A percentile compares a stretch with the other conserved stretches of the same genome.
These are phyloP conservation scores for Ascochyta lentis DNA, from an alignment of 2,329 filamentous ascomycete species.

Conservation along the genomic window DNA sequence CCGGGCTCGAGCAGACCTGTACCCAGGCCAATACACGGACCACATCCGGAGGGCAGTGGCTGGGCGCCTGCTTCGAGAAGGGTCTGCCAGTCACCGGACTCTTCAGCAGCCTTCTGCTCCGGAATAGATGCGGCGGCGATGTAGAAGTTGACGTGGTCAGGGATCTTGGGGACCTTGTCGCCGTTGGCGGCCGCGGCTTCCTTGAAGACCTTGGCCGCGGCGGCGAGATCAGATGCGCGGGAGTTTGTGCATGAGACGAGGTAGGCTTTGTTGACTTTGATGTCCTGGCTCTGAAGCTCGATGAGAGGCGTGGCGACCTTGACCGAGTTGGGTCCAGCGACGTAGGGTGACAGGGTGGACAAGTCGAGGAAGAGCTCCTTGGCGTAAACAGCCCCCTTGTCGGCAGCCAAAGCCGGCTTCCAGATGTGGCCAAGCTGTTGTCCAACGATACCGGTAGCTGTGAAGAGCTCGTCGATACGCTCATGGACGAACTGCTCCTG, in stretches of 20 bases:
- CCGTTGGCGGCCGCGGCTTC: conserved; percentile 69
- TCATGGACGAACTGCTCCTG: conserved; percentile 73
- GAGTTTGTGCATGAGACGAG: conserved; percentile 91
- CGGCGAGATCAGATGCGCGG: conserved; percentile 78
- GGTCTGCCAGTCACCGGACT: conserved; percentile 82
- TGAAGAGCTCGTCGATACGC: conserved; percentile 73
- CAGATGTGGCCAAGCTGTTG: conserved; percentile 46
- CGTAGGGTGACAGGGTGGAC: conserved; percentile 81
- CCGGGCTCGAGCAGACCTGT: conserved; percentile 79
- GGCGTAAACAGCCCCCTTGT: conserved; percentile 79
- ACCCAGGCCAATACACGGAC: conserved; percentile 85
- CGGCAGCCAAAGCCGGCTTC: conserved; percentile 70
- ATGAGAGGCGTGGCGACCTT: conserved; percentile 81
- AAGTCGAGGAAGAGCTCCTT: conserved; percentile 85
- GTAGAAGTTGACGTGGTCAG: conserved; percentile 81
- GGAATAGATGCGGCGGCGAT: conserved; percentile 82
- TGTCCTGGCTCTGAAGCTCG: conserved; percentile 75
- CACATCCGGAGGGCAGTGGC: conserved; percentile 75
- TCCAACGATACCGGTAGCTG: conserved; percentile 46
- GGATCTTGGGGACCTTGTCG: conserved; percentile 72
- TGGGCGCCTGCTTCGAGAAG: conserved; percentile 81
- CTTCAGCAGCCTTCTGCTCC: conserved; percentile 80
- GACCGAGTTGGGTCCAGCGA: conserved; percentile 88
- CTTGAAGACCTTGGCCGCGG: conserved; percentile 84
- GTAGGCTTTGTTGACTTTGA: conserved; percentile 83